A percentile compares a stretch with the other conserved stretches of the same genome.
Evolutionary conservation across 495 filamentous ascomycete species (phyloP).

Genomic region (Lasiosphaeris hirsuta): DNA sequence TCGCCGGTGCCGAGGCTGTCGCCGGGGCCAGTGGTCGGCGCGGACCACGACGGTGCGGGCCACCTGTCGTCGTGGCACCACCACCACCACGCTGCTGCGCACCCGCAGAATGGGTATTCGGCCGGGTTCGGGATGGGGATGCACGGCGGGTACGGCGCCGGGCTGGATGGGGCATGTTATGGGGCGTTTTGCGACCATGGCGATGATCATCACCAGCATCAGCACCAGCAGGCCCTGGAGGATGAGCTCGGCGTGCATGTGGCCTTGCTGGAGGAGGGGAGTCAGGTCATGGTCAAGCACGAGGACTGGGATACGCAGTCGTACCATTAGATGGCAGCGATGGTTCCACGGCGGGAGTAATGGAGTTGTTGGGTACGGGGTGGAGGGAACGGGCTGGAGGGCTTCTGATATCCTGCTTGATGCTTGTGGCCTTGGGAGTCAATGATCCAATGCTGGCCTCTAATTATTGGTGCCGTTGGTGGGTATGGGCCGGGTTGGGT

Average conservation of each 20-base stretch:
- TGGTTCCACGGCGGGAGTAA: too few species aligned
- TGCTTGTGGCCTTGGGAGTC: too few species aligned
- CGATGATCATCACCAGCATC: constrained; percentile 7
- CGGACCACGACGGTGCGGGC: not conserved
- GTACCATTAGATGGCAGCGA: constrained; percentile 4
- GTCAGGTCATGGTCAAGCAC: constrained; percentile 33
- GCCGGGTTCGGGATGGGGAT: not conserved
- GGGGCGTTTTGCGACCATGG: not conserved
- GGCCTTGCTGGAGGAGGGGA: constrained; percentile 23
- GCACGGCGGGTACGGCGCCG: too few species aligned
- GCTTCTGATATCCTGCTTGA: too few species aligned
- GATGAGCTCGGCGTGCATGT: constrained; percentile 20
- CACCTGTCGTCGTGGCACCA: not conserved
- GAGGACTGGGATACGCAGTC: constrained; percentile 32
- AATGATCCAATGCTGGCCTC: too few species aligned
- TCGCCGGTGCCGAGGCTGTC: not conserved
- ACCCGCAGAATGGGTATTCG: not conserved
- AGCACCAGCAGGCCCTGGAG: not conserved
- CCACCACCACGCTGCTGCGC: constrained; percentile 5
- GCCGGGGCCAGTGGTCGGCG: not conserved
- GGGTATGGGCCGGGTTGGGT: too few species aligned
- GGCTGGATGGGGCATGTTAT: too few species aligned
- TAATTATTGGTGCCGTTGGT: too few species aligned
- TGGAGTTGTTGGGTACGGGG: too few species aligned
- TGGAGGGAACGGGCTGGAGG: too few species aligned